A percentile compares a stretch with the other conserved stretches of the same genome.
Conservation (phyloP, 108 stramenopile species). For the Nannochloropsis granulata region DNA sequence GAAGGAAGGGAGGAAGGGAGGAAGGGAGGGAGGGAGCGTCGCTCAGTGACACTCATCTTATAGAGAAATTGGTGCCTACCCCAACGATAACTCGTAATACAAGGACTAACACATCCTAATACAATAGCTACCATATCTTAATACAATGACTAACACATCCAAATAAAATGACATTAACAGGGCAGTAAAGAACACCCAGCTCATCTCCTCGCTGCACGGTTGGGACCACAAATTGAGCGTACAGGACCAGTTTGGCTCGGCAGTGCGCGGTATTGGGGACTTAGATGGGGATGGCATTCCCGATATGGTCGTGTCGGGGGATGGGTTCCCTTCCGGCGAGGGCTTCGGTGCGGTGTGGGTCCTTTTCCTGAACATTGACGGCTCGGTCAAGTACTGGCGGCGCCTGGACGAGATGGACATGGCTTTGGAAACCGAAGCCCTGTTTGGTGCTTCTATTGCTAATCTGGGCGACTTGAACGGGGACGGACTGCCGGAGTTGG, state of each 20-base stretch:
- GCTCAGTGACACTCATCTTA: no score
- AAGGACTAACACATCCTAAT: no score
- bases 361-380: background rate
- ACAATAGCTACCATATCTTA: no score
- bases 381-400: background rate
- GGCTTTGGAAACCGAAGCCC: background rate
- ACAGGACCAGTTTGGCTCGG: background rate
- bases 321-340: background rate
- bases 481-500: background rate
- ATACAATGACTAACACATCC: no score
- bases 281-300: background rate
- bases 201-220: background rate
- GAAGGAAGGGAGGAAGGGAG: no score
- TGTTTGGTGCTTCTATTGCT: background rate
- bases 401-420: background rate
- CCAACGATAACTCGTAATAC: no score
- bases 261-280: background rate
- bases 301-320: background rate
- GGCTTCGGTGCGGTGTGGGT: background rate
- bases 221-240: background rate
- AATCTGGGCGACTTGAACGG: background rate
- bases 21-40: no score
- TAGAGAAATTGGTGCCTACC: no score
- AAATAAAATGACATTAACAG: no score
- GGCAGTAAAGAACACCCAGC: background rate